Base-by-base conservation (phyloP, 169 alveolate species). In the Plasmodium blacklocki region DNA sequence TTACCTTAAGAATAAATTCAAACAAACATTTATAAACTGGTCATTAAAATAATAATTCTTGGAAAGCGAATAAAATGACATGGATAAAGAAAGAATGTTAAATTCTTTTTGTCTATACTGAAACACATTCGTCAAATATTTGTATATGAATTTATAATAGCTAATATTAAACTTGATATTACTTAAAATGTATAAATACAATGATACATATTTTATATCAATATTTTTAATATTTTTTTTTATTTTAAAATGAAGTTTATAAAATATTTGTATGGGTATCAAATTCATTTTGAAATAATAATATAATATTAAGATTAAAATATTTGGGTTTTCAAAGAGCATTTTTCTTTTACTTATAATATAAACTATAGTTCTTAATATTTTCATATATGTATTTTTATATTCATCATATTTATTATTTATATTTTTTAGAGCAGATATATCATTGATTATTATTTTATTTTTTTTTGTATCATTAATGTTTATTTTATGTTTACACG, bases 231-330 rank as follows among this genome's bases (percentile, higher is more conserved):
- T 80, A n/a, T 80, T 71, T 58, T 54, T 80, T 60, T 80, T 68
- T 66, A 80, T 80, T 58, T 52, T 68, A 19, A 62, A 67, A 14
- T 80, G 78, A 6, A 80, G 50, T 43, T 59, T 67, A 26, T 80
- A 80, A 67, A 80, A 80, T 67, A 80, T 80, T 56, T 80, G 83
- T 9, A 80, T 80, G n/a, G 90, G 90, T 54, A 80, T 43, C 47
- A 80, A 80, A 60, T 68, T 68, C 73, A 80, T 58, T 80, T 80
- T 80, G 49, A 52, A 66, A 56, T 67, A 80, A 54, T 68, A 32
- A 29, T 80, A 68, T 14, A 80, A 43, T 32, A 80, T 80, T 19
- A 71, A 12, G 5, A 80, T 67, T 80, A 54, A 80, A n/a, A 80
- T 29, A 45, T 56, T 80, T 14, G 90, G 21, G 26, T 80, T 80